Percentiles rank a stretch among this genome's conserved stretches.
Conservation (phyloP, 1,284 basidiomycete species). For the Nidula niveotomentosa region DNA sequence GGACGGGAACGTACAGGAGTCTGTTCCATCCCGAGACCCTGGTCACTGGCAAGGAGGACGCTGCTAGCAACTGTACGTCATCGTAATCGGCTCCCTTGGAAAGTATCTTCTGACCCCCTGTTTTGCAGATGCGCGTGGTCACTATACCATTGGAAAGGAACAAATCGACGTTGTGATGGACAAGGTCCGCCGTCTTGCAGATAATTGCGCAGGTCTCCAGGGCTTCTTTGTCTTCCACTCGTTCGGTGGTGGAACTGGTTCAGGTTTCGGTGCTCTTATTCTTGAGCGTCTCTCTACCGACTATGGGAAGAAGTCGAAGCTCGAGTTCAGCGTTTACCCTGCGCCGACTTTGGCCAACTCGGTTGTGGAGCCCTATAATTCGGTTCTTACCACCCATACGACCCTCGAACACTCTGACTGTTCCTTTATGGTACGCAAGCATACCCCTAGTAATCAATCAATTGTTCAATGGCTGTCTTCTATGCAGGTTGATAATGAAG, state of each 20-base stretch:
- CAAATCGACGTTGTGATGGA: constrained; percentile 93
- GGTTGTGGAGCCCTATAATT: constrained; percentile 99
- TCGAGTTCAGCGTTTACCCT: constrained; percentile 99
- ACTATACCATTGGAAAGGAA: constrained; percentile 98
- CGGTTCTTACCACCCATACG: constrained; percentile 97
- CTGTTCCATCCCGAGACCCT: constrained; percentile 99
- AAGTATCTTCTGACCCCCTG: constrained; percentile 7
- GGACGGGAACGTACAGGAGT: constrained; percentile 90
- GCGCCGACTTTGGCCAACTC: constrained; percentile 94
- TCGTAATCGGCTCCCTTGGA: constrained; percentile 4
- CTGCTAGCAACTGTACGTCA: constrained; percentile 94
- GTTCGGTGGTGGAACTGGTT: constrained; percentile 99
- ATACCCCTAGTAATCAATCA: constrained; percentile 1
- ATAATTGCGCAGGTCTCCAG: constrained; percentile 98
- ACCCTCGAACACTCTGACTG: constrained; percentile 99
- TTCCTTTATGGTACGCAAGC: constrained; percentile 84
- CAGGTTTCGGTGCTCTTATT: constrained; percentile 97
- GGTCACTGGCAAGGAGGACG: constrained; percentile 99
- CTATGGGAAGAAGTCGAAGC: constrained; percentile 99
- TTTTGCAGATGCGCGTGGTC: constrained; percentile 86
- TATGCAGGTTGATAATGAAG: constrained; percentile 88
- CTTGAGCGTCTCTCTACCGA: constrained; percentile 96
- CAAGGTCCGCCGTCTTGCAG: constrained; percentile 93
- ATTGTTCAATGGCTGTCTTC: neutral
- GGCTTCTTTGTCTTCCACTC: constrained; percentile 99